These are phyloP conservation scores for Nakazawaea wyomingensis DNA, from an alignment of 805 yeast species.

Conservation along the genomic window DNA sequence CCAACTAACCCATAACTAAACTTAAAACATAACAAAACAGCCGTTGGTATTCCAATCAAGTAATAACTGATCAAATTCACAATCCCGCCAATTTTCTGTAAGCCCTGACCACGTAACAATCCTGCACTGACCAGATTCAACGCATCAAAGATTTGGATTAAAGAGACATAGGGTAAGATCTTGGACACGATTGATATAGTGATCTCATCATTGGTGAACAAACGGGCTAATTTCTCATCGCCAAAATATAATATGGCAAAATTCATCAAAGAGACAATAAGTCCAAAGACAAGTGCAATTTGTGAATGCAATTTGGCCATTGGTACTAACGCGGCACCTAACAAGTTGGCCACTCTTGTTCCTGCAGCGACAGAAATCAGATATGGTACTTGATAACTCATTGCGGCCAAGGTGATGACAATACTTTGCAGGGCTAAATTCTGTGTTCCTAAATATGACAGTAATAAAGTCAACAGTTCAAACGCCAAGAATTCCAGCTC, in stretches of 20 bases:
- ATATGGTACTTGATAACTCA: slow-evolving; percentile 53
- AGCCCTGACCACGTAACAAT: slow-evolving; percentile 73
- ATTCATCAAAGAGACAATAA: slow-evolving; percentile 36
- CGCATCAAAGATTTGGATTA: slow-evolving; percentile 68
- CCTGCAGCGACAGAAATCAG: slow-evolving; percentile 55
- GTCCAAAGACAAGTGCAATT: slow-evolving; percentile 31
- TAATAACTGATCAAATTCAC: slow-evolving; percentile 55
- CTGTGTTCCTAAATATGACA: slow-evolving; percentile 49
- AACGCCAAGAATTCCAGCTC: slow-evolving; percentile 59
- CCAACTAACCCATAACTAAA: slow-evolving; percentile 50
- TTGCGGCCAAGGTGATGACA: slow-evolving; percentile 37
- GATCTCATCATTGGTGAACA: slow-evolving; percentile 56
- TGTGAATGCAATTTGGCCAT: slow-evolving; percentile 34
- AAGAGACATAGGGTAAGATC: slow-evolving; percentile 58
- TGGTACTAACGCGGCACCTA: slow-evolving; percentile 33
- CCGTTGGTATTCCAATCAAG: slow-evolving; percentile 57
- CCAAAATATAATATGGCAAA: slow-evolving; percentile 40
- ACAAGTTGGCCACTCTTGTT: slow-evolving; percentile 51
- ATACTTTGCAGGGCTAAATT: slow-evolving; percentile 50
- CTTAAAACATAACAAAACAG: slow-evolving; percentile 48
- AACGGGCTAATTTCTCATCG: slow-evolving; percentile 36
- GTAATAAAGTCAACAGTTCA: slow-evolving; percentile 49
- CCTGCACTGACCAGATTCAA: slow-evolving; percentile 72
- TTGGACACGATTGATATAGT: slow-evolving; percentile 46
- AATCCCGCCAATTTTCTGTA: slow-evolving; percentile 58